Evolutionary conservation across 2,329 filamentous ascomycete genomes (phyloP), one percentile per base, ranked within the genome.

Genomic region (Drechslerella dactyloides): DNA sequence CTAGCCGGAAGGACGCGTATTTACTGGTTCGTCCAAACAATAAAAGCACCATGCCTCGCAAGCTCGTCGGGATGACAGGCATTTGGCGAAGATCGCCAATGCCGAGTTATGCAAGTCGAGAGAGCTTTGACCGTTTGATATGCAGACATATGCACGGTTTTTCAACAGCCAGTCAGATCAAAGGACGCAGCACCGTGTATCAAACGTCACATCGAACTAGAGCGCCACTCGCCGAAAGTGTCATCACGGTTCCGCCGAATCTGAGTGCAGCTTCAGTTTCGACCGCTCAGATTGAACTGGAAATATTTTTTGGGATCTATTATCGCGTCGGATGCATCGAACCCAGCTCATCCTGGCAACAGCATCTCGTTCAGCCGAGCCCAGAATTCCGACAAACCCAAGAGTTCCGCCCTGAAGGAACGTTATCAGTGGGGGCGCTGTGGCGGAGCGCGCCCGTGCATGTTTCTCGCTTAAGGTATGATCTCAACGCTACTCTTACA

Each of bases 111-210:
- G 46, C 58, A 61, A 27, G 48, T 37, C 37, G 7, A 53, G 40
- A 53, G 33, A 55, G 59, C 59, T 63, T 63, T 63, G 59, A 63
- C 59, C 59, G 59, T 63, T 63, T 63, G 48, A 63, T 44, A 48
- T 63, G 59, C 59, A 63, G 42, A 23, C 35, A 15, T 19, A 23
- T 48, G 37, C 19, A 21, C 17, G 23, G n/a, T 52, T 35, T 15
- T 7, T 48, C 40, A 21, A 23, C 51, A 40, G 24, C 60, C 60
- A 64, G 40, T 64, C 24, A 64, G 27, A 57, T 21, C 30, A 37
- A 19, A 52, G 60, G 23, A 51, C 57, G 52, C 30, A 57, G 42
- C 40, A 64, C 23, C 53, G 60, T 64, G 60, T 40, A 57, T 64
- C n/a, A 21, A 11, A 10, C 17, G 44, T 48, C 44, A 48, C 8